Base-by-base conservation (phyloP, 371 early-diverging fungal species). In the Saksenaea oblongispora region DNA sequence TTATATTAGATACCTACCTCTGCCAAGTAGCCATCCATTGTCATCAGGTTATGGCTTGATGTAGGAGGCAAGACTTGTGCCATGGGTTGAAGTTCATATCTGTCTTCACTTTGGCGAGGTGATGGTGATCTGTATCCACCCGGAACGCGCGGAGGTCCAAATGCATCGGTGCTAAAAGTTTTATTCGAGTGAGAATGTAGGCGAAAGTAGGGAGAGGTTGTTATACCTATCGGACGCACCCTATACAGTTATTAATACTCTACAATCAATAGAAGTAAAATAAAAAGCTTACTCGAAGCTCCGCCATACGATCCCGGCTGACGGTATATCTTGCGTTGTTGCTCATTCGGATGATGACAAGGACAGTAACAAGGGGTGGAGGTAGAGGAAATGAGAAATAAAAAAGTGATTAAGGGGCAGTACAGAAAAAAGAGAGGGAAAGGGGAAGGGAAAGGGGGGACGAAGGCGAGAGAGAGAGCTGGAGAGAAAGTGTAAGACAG, bases 111-210 rank as follows among this genome's bases (percentile, higher is more conserved):
- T 26, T 22, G 37, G 3, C 28, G 27, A 41, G 56, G 63, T 3
- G 58, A 56, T 5, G 56, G 47, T 18, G 63, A 63, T 27, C 58
- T 56, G 28, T 63, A 63, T 5, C 63, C 63, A n/a, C 24, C 65
- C 47, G 74, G 65, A 35, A 63, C 51, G 34, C 74, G 62, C 8
- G 66, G 53, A 28, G 74, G 74, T n/a, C 74, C 74, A 59, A 74
- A 74, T 55, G 63, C 74, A 58, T 74, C 74, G 24, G 69, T 72
- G 27, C 72, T 72, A 17, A 56, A 36, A 47, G 51, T 61, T 22
- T 17, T 14, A 3, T 7, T 59, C 3, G 42, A 27, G n/a, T 53
- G 54, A 44, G 53, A 35, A 54, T 13, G 0, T 17, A 22, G 14
- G 53, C 53, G 28, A 34, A 54, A 54, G 34, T 13, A 36, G 26